A percentile compares a stretch with the other conserved stretches of the same genome.
These are phyloP conservation scores for Eleusine indica DNA, from an alignment of 176 grass and related monocot genomes.

Conservation along the genomic window DNA sequence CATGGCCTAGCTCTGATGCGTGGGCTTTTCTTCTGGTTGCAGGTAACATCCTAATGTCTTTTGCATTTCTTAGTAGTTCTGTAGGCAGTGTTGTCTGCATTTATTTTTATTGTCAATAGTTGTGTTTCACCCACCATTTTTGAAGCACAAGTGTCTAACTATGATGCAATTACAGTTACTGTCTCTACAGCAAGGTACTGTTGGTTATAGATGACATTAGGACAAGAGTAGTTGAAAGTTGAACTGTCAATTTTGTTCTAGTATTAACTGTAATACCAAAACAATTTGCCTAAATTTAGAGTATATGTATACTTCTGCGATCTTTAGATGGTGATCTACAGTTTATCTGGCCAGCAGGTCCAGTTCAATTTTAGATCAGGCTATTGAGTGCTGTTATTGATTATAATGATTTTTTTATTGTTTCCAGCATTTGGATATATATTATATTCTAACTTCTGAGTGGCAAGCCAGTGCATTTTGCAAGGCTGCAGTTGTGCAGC, in stretches of 20 bases:
- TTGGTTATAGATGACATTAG: not conserved
- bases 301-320: conserved; percentile 9
- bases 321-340: not conserved
- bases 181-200: not conserved
- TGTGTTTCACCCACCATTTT: not conserved
- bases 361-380: conserved; percentile 11
- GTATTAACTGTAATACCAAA: not conserved
- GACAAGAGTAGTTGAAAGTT: not conserved
- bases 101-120: not conserved
- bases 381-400: not conserved
- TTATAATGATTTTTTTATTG: conserved; percentile 1
- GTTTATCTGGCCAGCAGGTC: conserved; percentile 15
- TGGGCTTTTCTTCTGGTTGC: conserved; percentile 82
- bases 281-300: not conserved
- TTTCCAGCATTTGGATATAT: conserved; percentile 18
- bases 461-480: conserved; percentile 1
- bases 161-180: not conserved
- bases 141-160: not conserved
- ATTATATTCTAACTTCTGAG: not conserved
- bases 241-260: not conserved
- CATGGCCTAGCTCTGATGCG: conserved; percentile 69
- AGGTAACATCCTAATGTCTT: conserved; percentile 43
- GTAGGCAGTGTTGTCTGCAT: not conserved
- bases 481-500: not conserved
- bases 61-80: conserved; percentile 13